Evolutionary conservation across 106 monocot species (phyloP).

Genomic region (Phalaenopsis aphrodite): DNA sequence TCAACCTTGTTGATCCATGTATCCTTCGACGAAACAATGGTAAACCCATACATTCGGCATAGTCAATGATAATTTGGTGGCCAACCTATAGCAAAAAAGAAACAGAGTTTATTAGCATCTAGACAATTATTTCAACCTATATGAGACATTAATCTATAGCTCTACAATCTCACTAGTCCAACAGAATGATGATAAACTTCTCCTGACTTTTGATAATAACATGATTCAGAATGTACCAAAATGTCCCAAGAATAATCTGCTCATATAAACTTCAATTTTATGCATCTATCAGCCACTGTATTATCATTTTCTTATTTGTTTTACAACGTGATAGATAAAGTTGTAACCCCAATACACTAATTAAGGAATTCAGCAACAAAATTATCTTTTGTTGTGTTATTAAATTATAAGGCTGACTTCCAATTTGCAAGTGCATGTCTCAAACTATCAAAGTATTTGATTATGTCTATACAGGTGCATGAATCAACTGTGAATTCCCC

Average conservation of each 20-base stretch:
- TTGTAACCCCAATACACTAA: not conserved
- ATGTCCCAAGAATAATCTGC: not conserved
- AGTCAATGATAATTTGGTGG: conserved; percentile 79
- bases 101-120: not conserved
- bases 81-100: conserved; percentile 50
- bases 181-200: not conserved
- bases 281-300: not conserved
- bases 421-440: not conserved
- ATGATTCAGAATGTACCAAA: not conserved
- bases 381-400: not conserved
- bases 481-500: not conserved
- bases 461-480: not conserved
- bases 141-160: not conserved
- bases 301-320: not conserved
- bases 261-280: not conserved
- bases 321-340: not conserved
- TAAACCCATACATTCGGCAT: conserved; percentile 96
- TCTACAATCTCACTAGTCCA: not conserved
- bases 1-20: conserved; percentile 62
- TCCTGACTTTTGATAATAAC: not conserved
- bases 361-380: not conserved
- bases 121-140: not conserved
- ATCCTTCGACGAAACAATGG: conserved; percentile 88
- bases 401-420: not conserved
- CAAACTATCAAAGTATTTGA: not conserved